These are phyloP conservation scores for Hyphopichia pseudoburtonii DNA, from an alignment of 1,139 yeast genomes.

Conservation along the genomic window DNA sequence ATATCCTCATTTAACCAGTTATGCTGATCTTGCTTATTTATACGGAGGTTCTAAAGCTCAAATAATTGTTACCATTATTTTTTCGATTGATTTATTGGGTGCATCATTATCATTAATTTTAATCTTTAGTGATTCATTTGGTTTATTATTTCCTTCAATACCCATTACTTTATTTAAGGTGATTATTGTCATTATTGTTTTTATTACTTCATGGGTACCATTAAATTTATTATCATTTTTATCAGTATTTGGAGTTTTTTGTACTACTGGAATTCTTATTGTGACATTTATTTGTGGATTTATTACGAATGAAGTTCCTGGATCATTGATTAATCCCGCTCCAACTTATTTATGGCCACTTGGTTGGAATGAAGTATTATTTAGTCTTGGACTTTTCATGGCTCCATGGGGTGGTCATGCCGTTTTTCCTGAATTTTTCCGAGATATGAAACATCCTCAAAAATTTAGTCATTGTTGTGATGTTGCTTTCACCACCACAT, in stretches of 20 bases:
- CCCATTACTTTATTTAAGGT: conserved; percentile 52
- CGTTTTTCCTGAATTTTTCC: conserved; percentile 74
- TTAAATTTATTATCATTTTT: conserved; percentile 69
- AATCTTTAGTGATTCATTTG: conserved; percentile 81
- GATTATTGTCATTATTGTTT: conserved; percentile 44
- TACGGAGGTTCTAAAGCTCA: conserved; percentile 47
- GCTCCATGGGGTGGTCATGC: conserved; percentile 94
- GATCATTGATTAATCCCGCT: conserved; percentile 63
- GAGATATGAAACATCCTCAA: conserved; percentile 80
- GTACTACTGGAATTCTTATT: conserved; percentile 64
- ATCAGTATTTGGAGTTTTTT: conserved; percentile 70
- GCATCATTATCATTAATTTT: conserved; percentile 76
- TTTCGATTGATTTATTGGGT: conserved; percentile 75
- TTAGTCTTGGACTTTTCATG: conserved; percentile 74
- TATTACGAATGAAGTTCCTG: conserved; percentile 54
- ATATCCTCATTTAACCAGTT: conserved; percentile 33
- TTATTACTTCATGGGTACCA: conserved; percentile 71
- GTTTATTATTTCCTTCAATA: conserved; percentile 58
- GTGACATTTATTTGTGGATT: conserved; percentile 66
- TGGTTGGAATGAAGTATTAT: conserved; percentile 46
- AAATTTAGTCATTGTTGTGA: conserved; percentile 30
- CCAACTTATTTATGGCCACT: conserved; percentile 52
- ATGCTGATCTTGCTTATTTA: conserved; percentile 46
- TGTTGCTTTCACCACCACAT: conserved; percentile 35
- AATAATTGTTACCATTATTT: conserved; percentile 66